Conservation (phyloP, 1,139 yeast genomes). For the Yamadazyma taylorii region DNA sequence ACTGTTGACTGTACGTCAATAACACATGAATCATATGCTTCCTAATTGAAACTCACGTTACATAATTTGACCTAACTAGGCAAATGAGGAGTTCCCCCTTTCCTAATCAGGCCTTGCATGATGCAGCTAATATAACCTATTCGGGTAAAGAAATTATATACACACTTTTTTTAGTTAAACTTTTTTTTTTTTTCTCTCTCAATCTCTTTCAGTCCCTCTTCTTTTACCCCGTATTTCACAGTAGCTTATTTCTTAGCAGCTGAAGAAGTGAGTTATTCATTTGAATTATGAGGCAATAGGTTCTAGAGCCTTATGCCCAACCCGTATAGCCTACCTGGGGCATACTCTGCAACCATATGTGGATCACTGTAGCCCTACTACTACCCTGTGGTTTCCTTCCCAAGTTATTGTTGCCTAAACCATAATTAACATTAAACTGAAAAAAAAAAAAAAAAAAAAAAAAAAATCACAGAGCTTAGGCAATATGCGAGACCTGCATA, state of each 20-base stretch:
- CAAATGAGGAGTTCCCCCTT: constrained; percentile 22
- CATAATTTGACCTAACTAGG: constrained; percentile 21
- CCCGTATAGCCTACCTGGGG: neutral
- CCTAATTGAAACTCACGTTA: constrained; percentile 5
- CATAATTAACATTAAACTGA: too few species aligned
- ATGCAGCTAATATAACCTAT: constrained; percentile 22
- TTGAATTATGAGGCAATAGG: too few species aligned
- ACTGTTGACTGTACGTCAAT: neutral
- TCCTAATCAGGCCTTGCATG: constrained; percentile 20
- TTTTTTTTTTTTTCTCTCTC: neutral
- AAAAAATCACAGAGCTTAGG: too few species aligned
- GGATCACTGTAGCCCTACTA: too few species aligned
- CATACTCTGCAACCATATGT: too few species aligned
- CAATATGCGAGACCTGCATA: constrained; percentile 2
- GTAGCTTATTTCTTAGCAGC: too few species aligned
- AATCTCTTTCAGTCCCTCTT: too few species aligned
- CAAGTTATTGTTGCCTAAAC: neutral
- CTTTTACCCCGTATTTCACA: constrained; percentile 2
- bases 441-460: too few species aligned
- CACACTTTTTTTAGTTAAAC: neutral
- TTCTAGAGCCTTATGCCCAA: too few species aligned
- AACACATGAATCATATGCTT: constrained; percentile 9
- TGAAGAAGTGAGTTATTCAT: too few species aligned
- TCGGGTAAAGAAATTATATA: constrained; percentile 10
- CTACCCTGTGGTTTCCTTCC: neutral